Conservation (phyloP, 2,329 filamentous ascomycete genomes). For the Colletotrichum gloeosporioides region DNA sequence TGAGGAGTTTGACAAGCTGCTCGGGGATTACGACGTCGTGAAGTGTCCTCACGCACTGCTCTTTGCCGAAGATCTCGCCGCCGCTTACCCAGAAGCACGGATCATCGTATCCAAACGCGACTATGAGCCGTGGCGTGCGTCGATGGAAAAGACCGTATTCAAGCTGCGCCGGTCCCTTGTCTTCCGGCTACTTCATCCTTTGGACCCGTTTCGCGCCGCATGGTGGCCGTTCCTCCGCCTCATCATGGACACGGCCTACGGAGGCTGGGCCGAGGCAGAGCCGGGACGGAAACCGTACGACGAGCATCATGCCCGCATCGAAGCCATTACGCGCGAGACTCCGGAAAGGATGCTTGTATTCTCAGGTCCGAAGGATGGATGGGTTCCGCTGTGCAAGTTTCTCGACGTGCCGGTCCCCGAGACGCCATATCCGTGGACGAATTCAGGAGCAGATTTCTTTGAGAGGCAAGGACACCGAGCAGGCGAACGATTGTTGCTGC, state of each 20-base stretch:
- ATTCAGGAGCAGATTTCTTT: not conserved
- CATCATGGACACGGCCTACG: not conserved
- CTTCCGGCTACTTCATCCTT: not conserved
- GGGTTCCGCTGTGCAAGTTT: not conserved
- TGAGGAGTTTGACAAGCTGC: not conserved
- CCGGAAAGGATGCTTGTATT: not conserved
- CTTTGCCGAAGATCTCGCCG: not conserved
- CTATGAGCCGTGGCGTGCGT: not conserved
- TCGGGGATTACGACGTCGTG: not conserved
- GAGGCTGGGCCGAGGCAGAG: not conserved
- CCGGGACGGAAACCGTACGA: not conserved
- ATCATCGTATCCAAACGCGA: not conserved
- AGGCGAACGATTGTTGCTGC: not conserved
- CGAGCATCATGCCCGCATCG: not conserved
- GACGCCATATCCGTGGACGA: not conserved
- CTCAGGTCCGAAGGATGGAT: not conserved
- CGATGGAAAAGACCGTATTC: not conserved
- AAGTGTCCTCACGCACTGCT: not conserved
- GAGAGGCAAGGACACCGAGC: not conserved
- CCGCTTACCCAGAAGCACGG: not conserved
- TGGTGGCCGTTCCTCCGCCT: not conserved
- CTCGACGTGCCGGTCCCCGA: not conserved
- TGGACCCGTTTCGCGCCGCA: not conserved
- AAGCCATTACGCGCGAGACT: not conserved
- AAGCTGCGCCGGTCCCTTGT: not conserved